A percentile compares a stretch with the other conserved stretches of the same genome.
These are phyloP conservation scores for Candida frijolesensis DNA, from an alignment of 1,139 yeast species.

Conservation along the genomic window DNA sequence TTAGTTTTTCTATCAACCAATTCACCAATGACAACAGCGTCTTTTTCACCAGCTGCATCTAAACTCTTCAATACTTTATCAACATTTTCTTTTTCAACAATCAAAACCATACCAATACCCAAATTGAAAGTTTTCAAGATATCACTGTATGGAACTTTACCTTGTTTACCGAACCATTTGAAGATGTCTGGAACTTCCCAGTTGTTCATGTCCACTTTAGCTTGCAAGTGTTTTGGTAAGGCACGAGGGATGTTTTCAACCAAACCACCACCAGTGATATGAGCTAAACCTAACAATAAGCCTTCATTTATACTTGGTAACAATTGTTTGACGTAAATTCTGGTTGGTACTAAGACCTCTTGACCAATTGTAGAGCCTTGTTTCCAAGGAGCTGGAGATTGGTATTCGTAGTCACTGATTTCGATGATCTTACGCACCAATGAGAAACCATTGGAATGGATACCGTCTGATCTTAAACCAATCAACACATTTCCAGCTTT, in stretches of 20 bases:
- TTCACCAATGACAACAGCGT: slow-evolving; percentile 76
- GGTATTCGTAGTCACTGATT: slow-evolving; percentile 66
- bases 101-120: slow-evolving; percentile 96
- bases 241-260: slow-evolving; percentile 97
- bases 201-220: slow-evolving; percentile 71
- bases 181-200: slow-evolving; percentile 91
- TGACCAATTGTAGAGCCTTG: slow-evolving; percentile 76
- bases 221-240: slow-evolving; percentile 77
- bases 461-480: slow-evolving; percentile 89
- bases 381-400: slow-evolving; percentile 83
- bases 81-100: slow-evolving; percentile 69
- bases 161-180: slow-evolving; percentile 91
- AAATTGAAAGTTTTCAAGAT: slow-evolving; percentile 88
- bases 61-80: slow-evolving; percentile 57
- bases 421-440: slow-evolving; percentile 94
- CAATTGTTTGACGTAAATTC: slow-evolving; percentile 90
- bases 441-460: slow-evolving; percentile 96
- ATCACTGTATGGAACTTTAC: slow-evolving; percentile 84
- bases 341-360: slow-evolving; percentile 85
- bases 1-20: slow-evolving; percentile 57
- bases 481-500: slow-evolving; percentile 75
- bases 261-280: slow-evolving; percentile 98
- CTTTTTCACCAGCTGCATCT: slow-evolving; percentile 63
- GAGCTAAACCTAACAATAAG: slow-evolving; percentile 84
- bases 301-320: slow-evolving; percentile 71